Evolutionary conservation across 1,139 yeast species (phyloP), one percentile per base, ranked within the genome.

Genomic region (Geotrichum europaeum): DNA sequence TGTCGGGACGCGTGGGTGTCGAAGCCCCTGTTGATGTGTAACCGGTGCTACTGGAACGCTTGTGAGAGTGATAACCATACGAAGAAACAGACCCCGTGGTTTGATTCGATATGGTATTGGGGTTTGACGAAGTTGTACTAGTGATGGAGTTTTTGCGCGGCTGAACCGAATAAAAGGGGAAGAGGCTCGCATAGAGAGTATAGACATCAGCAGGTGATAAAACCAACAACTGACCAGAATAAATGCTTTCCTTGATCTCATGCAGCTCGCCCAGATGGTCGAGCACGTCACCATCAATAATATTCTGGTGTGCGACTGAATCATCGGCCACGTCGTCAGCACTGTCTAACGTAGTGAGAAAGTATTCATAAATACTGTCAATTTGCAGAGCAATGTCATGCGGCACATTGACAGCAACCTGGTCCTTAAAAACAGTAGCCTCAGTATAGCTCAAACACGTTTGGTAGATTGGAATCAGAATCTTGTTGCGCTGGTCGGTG

Each of bases 131-230:
- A 13, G 25, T 55, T 12, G 55, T 32, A 22, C 54, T 56, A 3
- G 57, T 34, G 24, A 32, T 49, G 7, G 61, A 56, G 4, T 32
- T 36, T 25, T 55, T 49, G 5, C 54, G 55, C 20, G 51, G 64
- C 40, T 63, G 32, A 36, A 18, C 18, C 10, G 64, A 61, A 53
- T 64, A 65, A 2, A 68, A 61, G 1, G 74, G 73, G 57, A 71
- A 68, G 22, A 74, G 62, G 1, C 72, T 65, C 4, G 72, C 60
- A 59, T 68, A 73, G 13, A 74, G 62, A 49, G 65, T 67, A 2
- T 68, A 65, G 10, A 74, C 64, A 56, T 74, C 77, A 18, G 73
- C 67, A 1, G 75, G 74, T 9, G 70, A 66, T 28, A 73, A 60
- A 2, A 71, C 73, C 32, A 74, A 60, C 43, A 70, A 62, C 58